Evolutionary conservation across 202 grass and related monocot species (phyloP).

Genomic region (Setaria italica): DNA sequence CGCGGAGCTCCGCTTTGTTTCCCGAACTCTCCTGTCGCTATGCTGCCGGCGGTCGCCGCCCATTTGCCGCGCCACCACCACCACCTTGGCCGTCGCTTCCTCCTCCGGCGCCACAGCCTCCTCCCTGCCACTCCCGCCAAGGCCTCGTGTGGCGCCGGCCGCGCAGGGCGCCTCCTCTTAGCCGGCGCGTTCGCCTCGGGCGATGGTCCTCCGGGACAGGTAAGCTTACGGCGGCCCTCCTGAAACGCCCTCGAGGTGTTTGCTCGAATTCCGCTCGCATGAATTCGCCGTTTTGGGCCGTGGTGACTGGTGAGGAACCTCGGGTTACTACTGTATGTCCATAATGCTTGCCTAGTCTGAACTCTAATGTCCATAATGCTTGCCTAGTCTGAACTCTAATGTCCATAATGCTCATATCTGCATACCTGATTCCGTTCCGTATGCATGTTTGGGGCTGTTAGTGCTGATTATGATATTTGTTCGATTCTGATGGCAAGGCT

Average conservation of each 20-base stretch:
- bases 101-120: background rate
- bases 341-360: background rate
- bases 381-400: background rate
- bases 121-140: background rate
- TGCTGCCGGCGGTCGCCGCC: slow-evolving; percentile 47
- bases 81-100: background rate
- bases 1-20: background rate
- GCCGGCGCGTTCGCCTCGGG: slow-evolving; percentile 38
- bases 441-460: background rate
- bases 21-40: slow-evolving; percentile 21
- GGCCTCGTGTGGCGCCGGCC: background rate
- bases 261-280: background rate
- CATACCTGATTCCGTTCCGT: slow-evolving; percentile 8
- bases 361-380: background rate
- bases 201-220: slow-evolving; percentile 43
- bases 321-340: background rate
- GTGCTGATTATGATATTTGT: background rate
- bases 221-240: background rate
- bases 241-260: background rate
- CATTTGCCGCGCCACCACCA: background rate
- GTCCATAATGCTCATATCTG: background rate
- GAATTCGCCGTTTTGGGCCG: background rate
- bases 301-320: background rate
- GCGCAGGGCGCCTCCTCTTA: slow-evolving; percentile 4
- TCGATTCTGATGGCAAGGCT: background rate